Conservation (phyloP, 163 green algal genomes). For the Smithsoniella earleae region DNA sequence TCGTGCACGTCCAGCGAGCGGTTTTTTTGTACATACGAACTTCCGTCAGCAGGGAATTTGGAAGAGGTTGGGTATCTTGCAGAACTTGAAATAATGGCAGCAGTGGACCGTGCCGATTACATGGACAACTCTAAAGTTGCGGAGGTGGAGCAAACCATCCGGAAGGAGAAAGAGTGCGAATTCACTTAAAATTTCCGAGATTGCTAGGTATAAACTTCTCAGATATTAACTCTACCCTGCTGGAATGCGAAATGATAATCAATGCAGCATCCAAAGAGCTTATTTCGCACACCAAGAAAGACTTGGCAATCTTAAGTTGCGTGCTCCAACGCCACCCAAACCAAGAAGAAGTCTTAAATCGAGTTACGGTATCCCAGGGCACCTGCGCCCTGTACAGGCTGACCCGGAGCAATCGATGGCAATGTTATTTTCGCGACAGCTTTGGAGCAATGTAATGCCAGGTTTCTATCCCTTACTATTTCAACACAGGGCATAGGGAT, state of each 20-base stretch:
- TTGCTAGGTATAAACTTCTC: not conserved
- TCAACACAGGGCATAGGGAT: not conserved
- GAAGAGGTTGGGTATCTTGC: too few species aligned
- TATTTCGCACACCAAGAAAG: slow-evolving; percentile 19
- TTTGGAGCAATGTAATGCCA: slow-evolving; percentile 24
- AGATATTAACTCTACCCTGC: not conserved
- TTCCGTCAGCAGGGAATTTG: too few species aligned
- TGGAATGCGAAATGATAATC: too few species aligned
- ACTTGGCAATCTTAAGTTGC: slow-evolving; percentile 18
- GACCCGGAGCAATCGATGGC: not conserved
- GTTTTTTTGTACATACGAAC: too few species aligned
- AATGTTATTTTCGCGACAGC: slow-evolving; percentile 15
- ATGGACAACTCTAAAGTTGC: slow-evolving; percentile 29
- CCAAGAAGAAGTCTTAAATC: not conserved
- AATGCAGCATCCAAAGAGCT: not conserved
- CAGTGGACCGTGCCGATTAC: slow-evolving; percentile 13
- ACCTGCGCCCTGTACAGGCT: not conserved
- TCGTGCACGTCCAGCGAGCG: too few species aligned
- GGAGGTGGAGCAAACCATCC: slow-evolving; percentile 25
- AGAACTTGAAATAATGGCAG: not conserved
- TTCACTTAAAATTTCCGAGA: not conserved
- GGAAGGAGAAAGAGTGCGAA: slow-evolving; percentile 25
- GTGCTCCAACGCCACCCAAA: slow-evolving; percentile 14
- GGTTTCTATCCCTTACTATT: not conserved
- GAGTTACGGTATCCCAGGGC: slow-evolving; percentile 10